phyloP scores from a whole-genome alignment of 2,329 filamentous ascomycete species.

The Balansia obtecta region DNA sequence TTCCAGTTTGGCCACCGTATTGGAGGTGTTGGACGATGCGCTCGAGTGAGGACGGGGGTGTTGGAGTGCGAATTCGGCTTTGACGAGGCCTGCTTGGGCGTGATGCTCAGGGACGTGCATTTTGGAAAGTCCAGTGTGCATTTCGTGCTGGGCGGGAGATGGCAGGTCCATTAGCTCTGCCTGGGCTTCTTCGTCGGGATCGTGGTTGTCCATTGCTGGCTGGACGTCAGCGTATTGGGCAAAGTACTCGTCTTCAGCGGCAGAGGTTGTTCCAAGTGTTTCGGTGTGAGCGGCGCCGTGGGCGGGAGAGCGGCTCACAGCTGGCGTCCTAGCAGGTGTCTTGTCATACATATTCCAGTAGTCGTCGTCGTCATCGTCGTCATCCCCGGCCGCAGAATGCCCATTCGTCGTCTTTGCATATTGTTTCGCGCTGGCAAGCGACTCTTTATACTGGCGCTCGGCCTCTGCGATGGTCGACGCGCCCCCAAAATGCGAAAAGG shows the following conservation, averaged over 20 bases:
- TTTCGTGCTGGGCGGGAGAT: constrained; percentile 10
- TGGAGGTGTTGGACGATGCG: constrained; percentile 41
- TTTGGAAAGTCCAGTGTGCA: constrained; percentile 7
- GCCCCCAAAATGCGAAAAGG: constrained; percentile 42
- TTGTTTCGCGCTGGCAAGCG: constrained; percentile 13
- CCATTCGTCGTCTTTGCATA: constrained; percentile 8
- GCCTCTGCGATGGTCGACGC: constrained; percentile 43
- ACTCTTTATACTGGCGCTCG: constrained; percentile 39
- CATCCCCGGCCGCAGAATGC: constrained; percentile 9
- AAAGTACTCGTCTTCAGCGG: constrained; percentile 60
- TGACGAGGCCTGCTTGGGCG: background rate
- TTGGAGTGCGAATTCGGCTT: constrained; percentile 21
- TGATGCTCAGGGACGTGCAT: constrained; percentile 17
- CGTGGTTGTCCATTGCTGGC: constrained; percentile 68
- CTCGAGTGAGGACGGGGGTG: constrained; percentile 49
- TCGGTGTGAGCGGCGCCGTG: constrained; percentile 6
- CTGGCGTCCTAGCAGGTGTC: constrained; percentile 54
- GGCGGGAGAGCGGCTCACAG: constrained; percentile 48
- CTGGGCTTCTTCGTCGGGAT: constrained; percentile 55
- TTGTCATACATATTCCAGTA: constrained; percentile 73
- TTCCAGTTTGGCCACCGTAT: constrained; percentile 50
- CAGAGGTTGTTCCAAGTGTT: constrained; percentile 15
- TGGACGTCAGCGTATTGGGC: constrained; percentile 68
- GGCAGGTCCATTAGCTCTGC: constrained; percentile 21
- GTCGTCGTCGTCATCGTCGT: constrained; percentile 59